Evolutionary conservation across 495 filamentous ascomycete genomes (phyloP).

Genomic region (Amniculicola lignicola): DNA sequence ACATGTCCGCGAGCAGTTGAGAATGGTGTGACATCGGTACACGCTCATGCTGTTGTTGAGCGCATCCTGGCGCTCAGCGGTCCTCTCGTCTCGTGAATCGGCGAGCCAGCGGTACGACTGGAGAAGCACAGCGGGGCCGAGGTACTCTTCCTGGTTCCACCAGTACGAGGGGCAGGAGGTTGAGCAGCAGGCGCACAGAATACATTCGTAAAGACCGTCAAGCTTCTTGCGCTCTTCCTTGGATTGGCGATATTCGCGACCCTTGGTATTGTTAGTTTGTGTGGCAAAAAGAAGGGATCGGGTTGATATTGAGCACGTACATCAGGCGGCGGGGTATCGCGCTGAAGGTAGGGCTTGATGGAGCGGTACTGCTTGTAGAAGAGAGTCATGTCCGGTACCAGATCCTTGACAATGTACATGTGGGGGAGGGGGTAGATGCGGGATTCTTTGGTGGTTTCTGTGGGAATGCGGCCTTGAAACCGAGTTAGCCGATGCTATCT

Average conservation of each 20-base stretch:
- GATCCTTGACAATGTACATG: slow-evolving; percentile 98
- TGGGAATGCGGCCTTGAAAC: slow-evolving; percentile 80
- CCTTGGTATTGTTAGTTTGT: slow-evolving; percentile 47
- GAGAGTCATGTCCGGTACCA: slow-evolving; percentile 92
- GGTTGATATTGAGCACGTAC: slow-evolving; percentile 50
- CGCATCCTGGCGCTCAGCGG: slow-evolving; percentile 77
- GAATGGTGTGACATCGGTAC: slow-evolving; percentile 97
- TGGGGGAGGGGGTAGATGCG: slow-evolving; percentile 98
- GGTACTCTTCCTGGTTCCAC: slow-evolving; percentile 99
- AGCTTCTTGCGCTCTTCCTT: slow-evolving; percentile 91
- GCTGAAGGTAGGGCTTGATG: slow-evolving; percentile 96
- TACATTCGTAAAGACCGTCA: slow-evolving; percentile 98
- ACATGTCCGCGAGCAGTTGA: slow-evolving; percentile 95
- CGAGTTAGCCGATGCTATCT: not conserved
- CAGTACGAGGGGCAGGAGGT: slow-evolving; percentile 98
- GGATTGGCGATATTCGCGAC: slow-evolving; percentile 84
- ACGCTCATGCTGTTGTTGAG: slow-evolving; percentile 98
- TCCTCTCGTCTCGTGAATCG: slow-evolving; percentile 88
- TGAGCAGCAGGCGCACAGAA: slow-evolving; percentile 98
- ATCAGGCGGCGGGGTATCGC: slow-evolving; percentile 70
- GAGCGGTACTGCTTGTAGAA: slow-evolving; percentile 99
- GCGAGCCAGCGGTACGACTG: slow-evolving; percentile 96
- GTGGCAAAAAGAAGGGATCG: not conserved
- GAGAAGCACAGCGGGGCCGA: slow-evolving; percentile 90
- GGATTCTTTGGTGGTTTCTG: slow-evolving; percentile 70